Evolutionary conservation across 164 flowering plant species (phyloP).

Genomic region (Cinnamomum micranthum): DNA sequence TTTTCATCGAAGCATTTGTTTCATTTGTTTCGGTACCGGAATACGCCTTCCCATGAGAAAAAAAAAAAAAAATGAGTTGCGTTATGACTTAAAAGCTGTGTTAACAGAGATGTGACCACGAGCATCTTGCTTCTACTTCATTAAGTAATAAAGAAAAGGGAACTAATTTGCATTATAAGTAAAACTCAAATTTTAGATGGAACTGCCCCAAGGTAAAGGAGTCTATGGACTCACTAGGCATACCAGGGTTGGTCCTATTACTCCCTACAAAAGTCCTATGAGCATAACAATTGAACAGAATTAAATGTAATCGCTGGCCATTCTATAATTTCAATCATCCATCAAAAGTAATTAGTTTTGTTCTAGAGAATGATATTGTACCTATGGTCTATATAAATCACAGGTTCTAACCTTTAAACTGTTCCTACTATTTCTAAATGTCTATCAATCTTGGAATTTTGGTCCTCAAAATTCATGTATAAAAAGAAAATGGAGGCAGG

Average conservation of each 20-base stretch:
- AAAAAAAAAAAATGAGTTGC: background rate
- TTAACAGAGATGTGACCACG: background rate
- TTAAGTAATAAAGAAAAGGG: background rate
- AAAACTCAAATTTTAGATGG: background rate
- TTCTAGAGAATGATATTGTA: background rate
- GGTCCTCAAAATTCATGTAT: too few species aligned
- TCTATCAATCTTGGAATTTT: too few species aligned
- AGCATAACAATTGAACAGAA: background rate
- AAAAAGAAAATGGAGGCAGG: background rate
- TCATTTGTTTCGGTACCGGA: constrained; percentile 25
- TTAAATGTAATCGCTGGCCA: background rate
- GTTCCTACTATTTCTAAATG: too few species aligned
- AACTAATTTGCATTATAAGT: too few species aligned
- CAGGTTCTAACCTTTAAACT: too few species aligned
- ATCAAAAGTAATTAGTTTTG: background rate
- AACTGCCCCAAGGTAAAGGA: background rate
- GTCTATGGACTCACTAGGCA: background rate
- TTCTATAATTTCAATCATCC: background rate
- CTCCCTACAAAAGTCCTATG: background rate
- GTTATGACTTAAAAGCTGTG: background rate
- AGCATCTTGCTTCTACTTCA: background rate
- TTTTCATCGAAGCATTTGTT: constrained; percentile 40
- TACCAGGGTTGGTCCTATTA: background rate
- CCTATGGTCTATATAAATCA: background rate
- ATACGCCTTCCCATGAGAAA: constrained; percentile 38